Evolutionary conservation across 176 grass and related monocot species (phyloP), one percentile per base, ranked within the genome.

Genomic region (Musa troglodytarum): DNA sequence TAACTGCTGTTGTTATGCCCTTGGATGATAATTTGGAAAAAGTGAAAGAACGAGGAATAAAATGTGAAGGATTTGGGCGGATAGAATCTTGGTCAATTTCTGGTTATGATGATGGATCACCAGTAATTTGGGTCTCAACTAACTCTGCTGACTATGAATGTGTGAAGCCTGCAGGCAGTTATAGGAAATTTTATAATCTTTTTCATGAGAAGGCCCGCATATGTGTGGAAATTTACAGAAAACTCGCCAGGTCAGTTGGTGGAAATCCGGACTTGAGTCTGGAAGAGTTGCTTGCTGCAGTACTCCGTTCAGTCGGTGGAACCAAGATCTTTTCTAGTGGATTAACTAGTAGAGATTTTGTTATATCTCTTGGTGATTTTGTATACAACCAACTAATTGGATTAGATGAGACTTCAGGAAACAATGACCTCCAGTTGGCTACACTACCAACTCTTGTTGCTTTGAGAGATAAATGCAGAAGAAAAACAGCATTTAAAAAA

Each of bases 101-200:
- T 69, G 95, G 95, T 77, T 99, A 99, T 87, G 95, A 99, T 81
- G 95, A 99, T 87, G 95, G 90, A 56, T 91, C 67, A 71, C 80
- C 95, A 55, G 79, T 91, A 16, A 81, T 94, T 79, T 99, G 95
- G 95, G 72, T 99, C 49, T 91, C 88, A 74, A 99, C 95, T 71
- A 90, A 99, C 86, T 61, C 83, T 87, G 90, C 91, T 74, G 95
- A 94, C 43, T 99, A 99, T 72, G 95, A 99, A 85, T 99, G 95
- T 83, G 90, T 93, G 77, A 99, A 94, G 59, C 90, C 95, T 75
- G 82, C 95, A 81, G 73, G 78, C 78, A 86, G 54, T 72, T 99
- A 99, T 81, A 99, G 87, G 71, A 89, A 82, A 49, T 90, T 90
- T 80, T 99, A 87, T 76, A 88, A 86, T 64, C 82, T 88, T 58